Percentiles rank a stretch among this genome's conserved stretches.
phyloP scores from a whole-genome alignment of 371 early-diverging fungal genomes.

The Neoconidiobolus thromboides region DNA sequence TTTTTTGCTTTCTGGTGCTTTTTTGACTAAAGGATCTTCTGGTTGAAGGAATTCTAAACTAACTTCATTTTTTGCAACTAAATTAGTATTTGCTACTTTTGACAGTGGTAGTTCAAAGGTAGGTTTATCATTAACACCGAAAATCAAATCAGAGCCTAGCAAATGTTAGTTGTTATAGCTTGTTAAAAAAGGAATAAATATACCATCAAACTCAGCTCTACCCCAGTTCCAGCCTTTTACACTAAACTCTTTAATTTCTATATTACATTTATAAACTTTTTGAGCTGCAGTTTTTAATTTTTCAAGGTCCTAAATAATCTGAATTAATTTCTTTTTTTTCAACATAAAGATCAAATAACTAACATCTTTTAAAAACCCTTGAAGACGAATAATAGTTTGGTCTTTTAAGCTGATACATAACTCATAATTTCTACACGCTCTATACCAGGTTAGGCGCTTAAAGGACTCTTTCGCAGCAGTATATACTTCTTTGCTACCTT shows the following conservation, averaged over 20 bases:
- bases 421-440: constrained; percentile 70
- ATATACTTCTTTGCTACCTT: constrained; percentile 31
- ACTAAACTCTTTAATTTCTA: constrained; percentile 71
- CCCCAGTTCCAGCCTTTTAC: constrained; percentile 96
- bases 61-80: constrained; percentile 82
- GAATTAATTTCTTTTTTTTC: too few relatives aligned
- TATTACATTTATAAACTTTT: constrained; percentile 36
- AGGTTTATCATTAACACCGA: constrained; percentile 58
- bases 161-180: not conserved
- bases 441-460: constrained; percentile 43
- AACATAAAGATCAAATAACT: too few relatives aligned
- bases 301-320: constrained; percentile 34
- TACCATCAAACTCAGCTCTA: constrained; percentile 62
- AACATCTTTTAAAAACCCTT: constrained; percentile 58
- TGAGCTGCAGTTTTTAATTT: constrained; percentile 44
- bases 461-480: constrained; percentile 50
- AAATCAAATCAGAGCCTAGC: constrained; percentile 47
- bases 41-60: constrained; percentile 69
- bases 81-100: constrained; percentile 71
- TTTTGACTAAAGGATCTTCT: constrained; percentile 32
- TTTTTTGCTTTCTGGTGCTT: constrained; percentile 17
- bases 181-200: not conserved
- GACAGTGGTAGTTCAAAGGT: constrained; percentile 84
- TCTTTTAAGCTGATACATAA: constrained; percentile 53
- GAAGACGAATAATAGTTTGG: constrained; percentile 57